Evolutionary conservation across 164 flowering plant species (phyloP), one percentile per base, ranked within the genome.

Genomic region (Kalanchoe fedtschenkoi): DNA sequence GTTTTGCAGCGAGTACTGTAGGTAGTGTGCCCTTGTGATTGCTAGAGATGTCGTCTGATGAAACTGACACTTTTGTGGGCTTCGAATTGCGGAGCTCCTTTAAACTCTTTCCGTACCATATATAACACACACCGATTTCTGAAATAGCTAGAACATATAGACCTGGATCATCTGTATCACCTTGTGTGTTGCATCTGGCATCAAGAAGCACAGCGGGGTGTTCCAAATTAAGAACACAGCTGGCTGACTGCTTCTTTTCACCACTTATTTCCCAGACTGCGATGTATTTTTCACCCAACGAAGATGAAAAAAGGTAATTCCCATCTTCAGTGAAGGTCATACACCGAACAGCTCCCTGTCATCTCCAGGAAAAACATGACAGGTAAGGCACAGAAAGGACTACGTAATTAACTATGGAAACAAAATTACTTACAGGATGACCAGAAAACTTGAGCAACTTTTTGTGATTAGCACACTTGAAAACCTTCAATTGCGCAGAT

Each of bases 381-480:
- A 32, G 34, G n/a, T 30, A 10, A 16, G 26, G 56, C 28, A 37
- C 58, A 61, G 61, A 43, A 30, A 54, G 22, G n/a, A 62, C 55
- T 51, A 28, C 3, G 61, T 63, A 65, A 39, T 29, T 3, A 54
- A 24, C 19, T 3, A 62, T 3, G 15, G 3, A 56, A 34, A 24
- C 22, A 9, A 17, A 51, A 51, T 51, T 19, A 81, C 96, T 85
- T 76, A 93, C 98, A 67, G 97, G 91, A 76, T 93, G 99, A 35
- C 99, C 97, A 68, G 90, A 78, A 71, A 88, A 90, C 67, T 88
- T 93, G 72, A 85, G 89, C n/a, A 86, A 77, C 80, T 84, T 90
- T 76, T 81, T 87, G 72, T 78, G 75, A 62, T 85, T 80, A 30
- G 81, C 71, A 66, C 79, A 81, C 70, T 71, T 71, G 61, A 85